Percentiles rank a stretch among this genome's conserved stretches.
phyloP scores from a whole-genome alignment of 768 basidiomycete species.

The Mycena rosella region DNA sequence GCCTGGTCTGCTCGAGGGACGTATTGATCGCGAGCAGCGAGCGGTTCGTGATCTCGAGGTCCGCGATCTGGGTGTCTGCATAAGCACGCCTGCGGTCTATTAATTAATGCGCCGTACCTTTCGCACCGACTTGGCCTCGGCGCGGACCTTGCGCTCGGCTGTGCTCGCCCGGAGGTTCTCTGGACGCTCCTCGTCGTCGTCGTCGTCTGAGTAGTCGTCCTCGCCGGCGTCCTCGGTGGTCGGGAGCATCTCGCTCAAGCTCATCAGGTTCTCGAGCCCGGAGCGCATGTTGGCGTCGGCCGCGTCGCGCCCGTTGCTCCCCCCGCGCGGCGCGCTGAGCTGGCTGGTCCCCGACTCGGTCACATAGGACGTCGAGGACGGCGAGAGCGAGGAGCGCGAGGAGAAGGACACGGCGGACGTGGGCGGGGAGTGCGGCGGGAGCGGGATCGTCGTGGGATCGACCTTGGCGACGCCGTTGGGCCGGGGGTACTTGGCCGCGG shows the following conservation, averaged over 20 bases:
- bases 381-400: conserved; percentile 78
- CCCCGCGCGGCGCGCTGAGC: conserved; percentile 43
- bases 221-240: conserved; percentile 46
- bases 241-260: conserved; percentile 48
- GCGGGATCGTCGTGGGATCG: conserved; percentile 69
- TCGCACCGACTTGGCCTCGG: conserved; percentile 86
- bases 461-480: conserved; percentile 53
- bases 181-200: conserved; percentile 51
- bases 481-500: conserved; percentile 41
- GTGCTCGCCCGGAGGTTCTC: conserved; percentile 44
- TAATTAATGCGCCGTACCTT: conserved; percentile 66
- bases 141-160: conserved; percentile 63
- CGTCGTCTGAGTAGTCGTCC: conserved; percentile 36
- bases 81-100: neutral
- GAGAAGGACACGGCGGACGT: conserved; percentile 80
- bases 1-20: conserved; percentile 83
- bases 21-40: conserved; percentile 90
- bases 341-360: conserved; percentile 54
- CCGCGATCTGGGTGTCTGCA: conserved; percentile 77
- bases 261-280: conserved; percentile 59
- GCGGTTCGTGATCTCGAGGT: conserved; percentile 91
- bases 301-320: conserved; percentile 24
- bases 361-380: conserved; percentile 59
- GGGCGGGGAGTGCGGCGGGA: conserved; percentile 79
- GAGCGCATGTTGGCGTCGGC: conserved; percentile 45